Percentiles rank a stretch among this genome's conserved stretches.
phyloP scores from a whole-genome alignment of 441 rosid genomes.

The Capsella rubella region DNA sequence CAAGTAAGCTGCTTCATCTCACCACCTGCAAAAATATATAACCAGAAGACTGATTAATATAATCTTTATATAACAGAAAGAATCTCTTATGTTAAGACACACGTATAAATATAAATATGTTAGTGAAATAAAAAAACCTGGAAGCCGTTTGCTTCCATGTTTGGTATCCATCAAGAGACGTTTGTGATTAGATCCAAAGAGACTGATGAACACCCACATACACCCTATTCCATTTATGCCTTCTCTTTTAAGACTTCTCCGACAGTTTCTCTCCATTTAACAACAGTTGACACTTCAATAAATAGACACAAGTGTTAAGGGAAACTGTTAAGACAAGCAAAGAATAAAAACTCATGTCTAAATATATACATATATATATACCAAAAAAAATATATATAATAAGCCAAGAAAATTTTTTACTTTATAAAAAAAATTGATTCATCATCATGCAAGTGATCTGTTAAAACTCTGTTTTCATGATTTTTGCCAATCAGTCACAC shows the following conservation, averaged over 20 bases:
- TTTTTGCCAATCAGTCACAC: constrained; percentile 20
- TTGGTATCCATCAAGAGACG: constrained; percentile 64
- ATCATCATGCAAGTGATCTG: constrained; percentile 41
- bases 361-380: neutral
- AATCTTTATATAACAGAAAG: neutral
- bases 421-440: neutral
- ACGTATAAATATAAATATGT: too few species aligned
- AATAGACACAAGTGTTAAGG: constrained; percentile 16
- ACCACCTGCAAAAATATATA: constrained; percentile 29
- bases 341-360: constrained; percentile 35
- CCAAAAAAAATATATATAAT: neutral
- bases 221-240: constrained; percentile 62
- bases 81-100: constrained; percentile 10
- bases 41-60: neutral
- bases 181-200: constrained; percentile 73
- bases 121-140: constrained; percentile 34
- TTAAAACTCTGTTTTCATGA: constrained; percentile 40
- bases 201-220: constrained; percentile 83
- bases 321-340: constrained; percentile 47
- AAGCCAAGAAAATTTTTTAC: neutral
- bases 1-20: constrained; percentile 31
- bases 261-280: constrained; percentile 40
- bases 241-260: constrained; percentile 52
- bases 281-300: constrained; percentile 30
- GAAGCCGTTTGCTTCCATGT: constrained; percentile 42